phyloP scores from a whole-genome alignment of 2,329 filamentous ascomycete genomes.

The Ambrosiella xylebori region DNA sequence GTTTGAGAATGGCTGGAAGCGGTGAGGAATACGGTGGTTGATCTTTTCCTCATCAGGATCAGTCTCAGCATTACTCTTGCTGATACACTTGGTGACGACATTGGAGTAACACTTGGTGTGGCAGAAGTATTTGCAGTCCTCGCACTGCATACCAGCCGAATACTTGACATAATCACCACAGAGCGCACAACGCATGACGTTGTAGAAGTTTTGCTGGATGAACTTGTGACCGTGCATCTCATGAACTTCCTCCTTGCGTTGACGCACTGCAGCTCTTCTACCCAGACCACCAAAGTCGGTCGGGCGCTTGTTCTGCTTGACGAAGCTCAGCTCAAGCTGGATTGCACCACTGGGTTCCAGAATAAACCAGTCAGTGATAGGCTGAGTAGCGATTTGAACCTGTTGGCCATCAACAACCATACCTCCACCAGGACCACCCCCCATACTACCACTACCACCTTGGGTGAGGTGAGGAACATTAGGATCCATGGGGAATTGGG shows the following conservation, averaged over 20 bases:
- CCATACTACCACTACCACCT: conserved; percentile 18
- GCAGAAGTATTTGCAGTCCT: conserved; percentile 98
- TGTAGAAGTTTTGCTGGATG: conserved; percentile 96
- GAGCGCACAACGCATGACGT: conserved; percentile 97
- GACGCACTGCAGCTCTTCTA: conserved; percentile 87
- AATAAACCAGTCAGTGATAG: conserved; percentile 92
- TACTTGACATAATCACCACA: conserved; percentile 98
- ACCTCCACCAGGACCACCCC: conserved; percentile 26
- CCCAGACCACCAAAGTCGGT: conserved; percentile 85
- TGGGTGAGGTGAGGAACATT: conserved; percentile 20
- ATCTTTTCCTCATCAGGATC: conserved; percentile 99
- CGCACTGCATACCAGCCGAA: conserved; percentile 95
- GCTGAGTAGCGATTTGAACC: conserved; percentile 36
- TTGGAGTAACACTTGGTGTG: conserved; percentile 94
- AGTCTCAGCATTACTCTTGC: conserved; percentile 95
- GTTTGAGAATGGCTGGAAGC: conserved; percentile 92
- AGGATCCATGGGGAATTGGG: conserved; percentile 42
- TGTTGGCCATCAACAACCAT: conserved; percentile 18
- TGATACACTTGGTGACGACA: conserved; percentile 98
- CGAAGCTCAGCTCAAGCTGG: conserved; percentile 77
- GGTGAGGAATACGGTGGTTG: conserved; percentile 96
- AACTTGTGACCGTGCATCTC: conserved; percentile 99
- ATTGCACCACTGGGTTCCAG: conserved; percentile 88
- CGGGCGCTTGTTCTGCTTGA: conserved; percentile 70
- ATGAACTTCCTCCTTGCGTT: conserved; percentile 94